phyloP scores from a whole-genome alignment of 2,329 filamentous ascomycete species.

The Conoideocrella luteorostrata region DNA sequence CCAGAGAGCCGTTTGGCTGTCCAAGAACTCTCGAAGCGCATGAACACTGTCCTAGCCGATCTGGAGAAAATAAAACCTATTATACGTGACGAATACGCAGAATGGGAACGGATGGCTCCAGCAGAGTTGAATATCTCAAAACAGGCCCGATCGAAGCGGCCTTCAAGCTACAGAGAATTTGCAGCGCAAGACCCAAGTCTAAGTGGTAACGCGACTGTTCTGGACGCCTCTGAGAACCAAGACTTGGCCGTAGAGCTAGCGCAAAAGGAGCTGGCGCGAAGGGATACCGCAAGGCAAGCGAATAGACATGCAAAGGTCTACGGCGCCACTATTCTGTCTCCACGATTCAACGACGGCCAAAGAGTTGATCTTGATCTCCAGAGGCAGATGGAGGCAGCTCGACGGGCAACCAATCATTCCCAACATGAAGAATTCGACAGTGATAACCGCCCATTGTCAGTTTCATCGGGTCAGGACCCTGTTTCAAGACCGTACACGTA shows the following conservation, averaged over 20 bases:
- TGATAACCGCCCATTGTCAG: not conserved
- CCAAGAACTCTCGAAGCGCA: slow-evolving; percentile 39
- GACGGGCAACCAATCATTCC: slow-evolving; percentile 35
- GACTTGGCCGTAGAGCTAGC: slow-evolving; percentile 73
- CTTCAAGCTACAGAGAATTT: slow-evolving; percentile 37
- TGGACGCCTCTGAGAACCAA: slow-evolving; percentile 65
- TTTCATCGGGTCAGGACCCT: slow-evolving; percentile 20
- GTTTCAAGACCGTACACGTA: slow-evolving; percentile 41
- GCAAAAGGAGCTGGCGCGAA: slow-evolving; percentile 61
- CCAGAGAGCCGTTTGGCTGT: slow-evolving; percentile 60
- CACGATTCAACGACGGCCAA: not conserved
- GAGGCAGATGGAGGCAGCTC: slow-evolving; percentile 47
- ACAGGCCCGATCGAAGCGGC: slow-evolving; percentile 12
- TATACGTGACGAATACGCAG: slow-evolving; percentile 64
- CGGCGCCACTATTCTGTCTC: slow-evolving; percentile 6
- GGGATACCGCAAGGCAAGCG: slow-evolving; percentile 55
- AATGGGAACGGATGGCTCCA: slow-evolving; percentile 53
- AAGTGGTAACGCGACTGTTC: slow-evolving; percentile 47
- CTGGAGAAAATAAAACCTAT: slow-evolving; percentile 75
- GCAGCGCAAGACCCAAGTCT: slow-evolving; percentile 57
- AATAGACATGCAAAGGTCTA: slow-evolving; percentile 41
- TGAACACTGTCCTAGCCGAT: slow-evolving; percentile 55
- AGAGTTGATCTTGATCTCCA: slow-evolving; percentile 39
- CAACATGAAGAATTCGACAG: not conserved
- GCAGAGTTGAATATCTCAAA: slow-evolving; percentile 21